Evolutionary conservation across 2,329 filamentous ascomycete species (phyloP), one percentile per base, ranked within the genome.

Genomic region (Aspergillus felis): DNA sequence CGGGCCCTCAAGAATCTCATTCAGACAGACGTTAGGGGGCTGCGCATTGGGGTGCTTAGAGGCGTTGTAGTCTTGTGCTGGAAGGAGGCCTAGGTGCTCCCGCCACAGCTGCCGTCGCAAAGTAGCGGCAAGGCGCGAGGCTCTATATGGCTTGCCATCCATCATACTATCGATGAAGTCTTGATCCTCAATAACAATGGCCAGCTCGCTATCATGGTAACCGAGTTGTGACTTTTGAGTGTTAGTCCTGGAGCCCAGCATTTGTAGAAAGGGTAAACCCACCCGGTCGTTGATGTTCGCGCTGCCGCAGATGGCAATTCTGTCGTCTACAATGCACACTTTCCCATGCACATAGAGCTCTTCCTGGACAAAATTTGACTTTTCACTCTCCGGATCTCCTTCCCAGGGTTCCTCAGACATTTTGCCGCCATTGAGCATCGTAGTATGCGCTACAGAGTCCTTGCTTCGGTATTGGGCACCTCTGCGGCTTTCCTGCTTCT

Each of bases 281-380:
- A 79, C 78, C 55, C 85, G 80, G 65, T 87, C 86, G 65, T 89
- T 88, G 66, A 89, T 78, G 65, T 89, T 88, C 25, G 85, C 85
- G 55, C 83, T 91, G 61, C 92, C 91, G 71, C 89, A 92, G 63
- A 96, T 92, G 57, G 91, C 89, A 51, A 89, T 81, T 7, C 84
- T 82, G 71, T 96, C 92, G 68, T 96, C 91, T 48, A 88, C 90
- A 58, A 96, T 94, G 57, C 77, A 73, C 38, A 97, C 82, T 77
- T 97, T 99, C 28, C 87, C 89, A 73, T 99, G 94, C 50, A 97
- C 88, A 72, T 99, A 99, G 1, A 97, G 83, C 74, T 99, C 93
- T 72, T 99, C 94, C 71, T 96, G 93, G 58, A 97, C 88, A 80
- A 94, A 95, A 70, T 95, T 91, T 54, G 88, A 83, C 57, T 92